Conservation (phyloP, 495 filamentous ascomycete genomes). For the Penicillium chermesinum region DNA sequence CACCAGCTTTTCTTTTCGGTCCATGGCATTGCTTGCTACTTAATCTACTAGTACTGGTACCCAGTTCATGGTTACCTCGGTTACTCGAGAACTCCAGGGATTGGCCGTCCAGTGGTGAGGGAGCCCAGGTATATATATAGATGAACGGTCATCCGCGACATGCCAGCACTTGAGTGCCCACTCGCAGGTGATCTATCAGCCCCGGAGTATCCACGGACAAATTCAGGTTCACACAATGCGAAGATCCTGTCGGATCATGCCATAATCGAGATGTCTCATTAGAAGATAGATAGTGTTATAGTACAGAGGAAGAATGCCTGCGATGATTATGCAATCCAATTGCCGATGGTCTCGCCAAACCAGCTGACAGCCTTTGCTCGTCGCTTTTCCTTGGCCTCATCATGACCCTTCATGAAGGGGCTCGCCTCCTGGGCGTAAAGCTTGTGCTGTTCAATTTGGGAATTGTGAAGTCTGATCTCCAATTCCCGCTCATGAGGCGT, state of each 20-base stretch:
- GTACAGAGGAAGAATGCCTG: background rate
- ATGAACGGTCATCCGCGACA: too few species aligned
- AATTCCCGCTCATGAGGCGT: conserved; percentile 58
- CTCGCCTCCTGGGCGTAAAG: conserved; percentile 49
- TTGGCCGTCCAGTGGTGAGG: too few species aligned
- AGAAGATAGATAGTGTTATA: conserved; percentile 3
- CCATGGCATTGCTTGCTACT: too few species aligned
- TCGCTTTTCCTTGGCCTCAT: conserved; percentile 51
- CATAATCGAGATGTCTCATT: background rate
- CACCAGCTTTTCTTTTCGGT: too few species aligned
- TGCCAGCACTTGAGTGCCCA: too few species aligned
- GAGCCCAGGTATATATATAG: too few species aligned
- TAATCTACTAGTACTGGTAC: too few species aligned
- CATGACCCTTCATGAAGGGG: conserved; percentile 52
- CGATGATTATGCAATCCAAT: conserved; percentile 32
- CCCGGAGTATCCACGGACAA: background rate
- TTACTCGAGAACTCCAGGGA: too few species aligned
- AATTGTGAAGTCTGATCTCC: conserved; percentile 59
- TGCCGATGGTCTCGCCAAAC: conserved; percentile 50
- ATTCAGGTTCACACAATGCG: too few species aligned
- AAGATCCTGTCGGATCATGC: background rate
- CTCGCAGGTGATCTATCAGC: too few species aligned
- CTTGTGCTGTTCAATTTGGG: conserved; percentile 53
- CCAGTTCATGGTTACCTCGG: too few species aligned
- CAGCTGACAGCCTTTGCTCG: conserved; percentile 53